Evolutionary conservation across 495 filamentous ascomycete genomes (phyloP).

Genomic region (Talaromyces trachyspermus): DNA sequence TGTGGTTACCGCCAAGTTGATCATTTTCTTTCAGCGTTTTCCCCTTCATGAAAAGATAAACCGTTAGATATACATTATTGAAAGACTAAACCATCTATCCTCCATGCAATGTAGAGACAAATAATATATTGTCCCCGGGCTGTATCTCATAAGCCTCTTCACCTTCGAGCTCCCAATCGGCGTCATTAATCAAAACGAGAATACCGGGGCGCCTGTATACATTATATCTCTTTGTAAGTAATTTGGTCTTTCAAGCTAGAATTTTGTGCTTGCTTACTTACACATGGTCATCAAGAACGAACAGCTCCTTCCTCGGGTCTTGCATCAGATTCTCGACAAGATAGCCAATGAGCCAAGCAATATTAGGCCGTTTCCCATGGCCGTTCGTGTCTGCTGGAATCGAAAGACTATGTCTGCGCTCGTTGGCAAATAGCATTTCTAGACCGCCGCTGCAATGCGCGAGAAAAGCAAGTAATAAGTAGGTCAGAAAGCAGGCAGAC

Average conservation of each 20-base stretch:
- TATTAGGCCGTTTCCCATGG: constrained; percentile 53
- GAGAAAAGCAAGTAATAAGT: constrained; percentile 11
- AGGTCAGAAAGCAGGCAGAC: constrained; percentile 8
- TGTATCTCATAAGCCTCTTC: constrained; percentile 84
- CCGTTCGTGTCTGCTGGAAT: constrained; percentile 55
- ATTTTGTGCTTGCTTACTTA: constrained; percentile 39
- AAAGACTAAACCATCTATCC: constrained; percentile 46
- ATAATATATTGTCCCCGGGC: constrained; percentile 77
- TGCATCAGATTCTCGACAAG: constrained; percentile 81
- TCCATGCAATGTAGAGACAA: constrained; percentile 96
- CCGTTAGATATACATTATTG: neutral
- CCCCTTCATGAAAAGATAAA: neutral
- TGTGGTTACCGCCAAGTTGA: neutral
- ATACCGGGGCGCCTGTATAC: constrained; percentile 80
- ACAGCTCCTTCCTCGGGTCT: constrained; percentile 79
- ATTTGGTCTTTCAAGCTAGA: constrained; percentile 2
- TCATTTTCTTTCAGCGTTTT: neutral
- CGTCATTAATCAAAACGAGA: constrained; percentile 93
- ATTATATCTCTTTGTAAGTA: no score
- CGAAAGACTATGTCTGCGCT: constrained; percentile 60
- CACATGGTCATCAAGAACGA: constrained; percentile 83
- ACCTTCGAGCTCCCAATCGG: constrained; percentile 96
- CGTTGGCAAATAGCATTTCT: constrained; percentile 87
- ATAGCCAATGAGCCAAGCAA: constrained; percentile 70
- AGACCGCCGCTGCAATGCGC: constrained; percentile 67